Base-by-base conservation (phyloP, 768 basidiomycete species). In the Mycena rebaudengoi region DNA sequence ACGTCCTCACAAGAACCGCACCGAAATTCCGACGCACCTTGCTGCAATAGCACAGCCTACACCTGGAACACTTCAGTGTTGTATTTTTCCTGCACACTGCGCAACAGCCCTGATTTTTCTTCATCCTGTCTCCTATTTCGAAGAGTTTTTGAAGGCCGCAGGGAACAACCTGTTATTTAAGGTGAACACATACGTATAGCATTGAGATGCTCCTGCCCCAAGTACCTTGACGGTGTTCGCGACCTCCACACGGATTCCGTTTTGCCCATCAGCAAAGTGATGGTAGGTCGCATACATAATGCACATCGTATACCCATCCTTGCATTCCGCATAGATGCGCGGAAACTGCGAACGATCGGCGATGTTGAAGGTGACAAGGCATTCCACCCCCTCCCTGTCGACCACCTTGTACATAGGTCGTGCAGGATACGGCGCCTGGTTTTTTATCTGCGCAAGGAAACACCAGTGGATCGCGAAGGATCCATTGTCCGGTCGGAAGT, bases 281-380 rank as follows among this genome's bases (percentile, higher is more conserved):
- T 76, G 75, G 37, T 68, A 57, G 12, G 57, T 37, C 7, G 77
- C 74, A 54, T 76, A 71, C 72, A 75, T 76, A 40, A 78, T 67
- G 29, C 67, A 69, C 49, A 78, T 72, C 64, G 60, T 75, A 64
- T 48, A 69, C 64, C 41, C 67, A 43, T 59, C 44, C 45, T 61
- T 65, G 61, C 44, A 59, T 39, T 53, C 60, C 46, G 44, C 54
- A 5, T 7, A 12, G 25, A 60, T 46, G 40, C 59, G 53, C 55
- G 50, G 41, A 39, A 59, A 62, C 13, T 44, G 54, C n/a, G 32
- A 29, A 29, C 56, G 29, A 41, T 66, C 69, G 11, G 71, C 69
- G 50, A 70, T 65, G 54, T 75, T 66, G 50, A 73, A 71, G 26
- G 64, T 67, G 14, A 76, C 61, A 26, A 69, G 48, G 52, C 71